Conservation (phyloP, 2,329 filamentous ascomycete genomes). For the Penicillium brasilianum region DNA sequence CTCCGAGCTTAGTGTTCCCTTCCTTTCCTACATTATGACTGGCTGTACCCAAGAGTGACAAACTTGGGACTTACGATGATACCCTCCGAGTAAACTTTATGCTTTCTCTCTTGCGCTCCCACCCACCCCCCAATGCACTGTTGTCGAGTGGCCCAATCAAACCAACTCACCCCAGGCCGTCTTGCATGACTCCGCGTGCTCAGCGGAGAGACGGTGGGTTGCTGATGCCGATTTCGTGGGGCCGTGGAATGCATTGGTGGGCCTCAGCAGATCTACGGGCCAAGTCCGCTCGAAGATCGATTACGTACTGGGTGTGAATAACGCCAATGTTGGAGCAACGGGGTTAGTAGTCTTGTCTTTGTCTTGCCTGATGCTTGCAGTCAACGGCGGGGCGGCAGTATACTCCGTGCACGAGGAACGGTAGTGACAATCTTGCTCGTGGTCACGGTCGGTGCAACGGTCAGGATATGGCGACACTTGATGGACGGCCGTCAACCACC, state of each 20-base stretch:
- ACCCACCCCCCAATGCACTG: slow-evolving; percentile 2
- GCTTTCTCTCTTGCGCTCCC: slow-evolving; percentile 21
- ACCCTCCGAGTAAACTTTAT: slow-evolving; percentile 31
- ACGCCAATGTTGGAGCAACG: not conserved
- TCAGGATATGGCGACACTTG: not conserved
- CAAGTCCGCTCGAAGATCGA: slow-evolving; percentile 2
- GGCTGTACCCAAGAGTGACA: slow-evolving; percentile 9
- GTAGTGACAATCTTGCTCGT: not conserved
- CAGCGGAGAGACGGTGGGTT: not conserved
- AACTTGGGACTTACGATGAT: slow-evolving; percentile 16
- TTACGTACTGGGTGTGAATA: slow-evolving; percentile 9
- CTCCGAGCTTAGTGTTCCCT: not conserved
- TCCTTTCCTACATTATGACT: slow-evolving; percentile 7
- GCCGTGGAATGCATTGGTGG: slow-evolving; percentile 1
- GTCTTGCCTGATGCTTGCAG: not conserved
- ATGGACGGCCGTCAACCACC: not conserved
- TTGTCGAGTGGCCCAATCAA: slow-evolving; percentile 7
- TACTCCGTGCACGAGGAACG: not conserved
- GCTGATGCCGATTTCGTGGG: not conserved
- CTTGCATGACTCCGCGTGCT: slow-evolving; percentile 20
- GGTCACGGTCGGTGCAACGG: not conserved
- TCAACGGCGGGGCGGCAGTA: not conserved
- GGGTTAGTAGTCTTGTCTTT: not conserved
- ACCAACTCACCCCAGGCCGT: not conserved
- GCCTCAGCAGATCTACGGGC: not conserved